Evolutionary conservation across 225 moss, liverwort and hornwort genomes (phyloP).

Genomic region (Physcomitrium patens): DNA sequence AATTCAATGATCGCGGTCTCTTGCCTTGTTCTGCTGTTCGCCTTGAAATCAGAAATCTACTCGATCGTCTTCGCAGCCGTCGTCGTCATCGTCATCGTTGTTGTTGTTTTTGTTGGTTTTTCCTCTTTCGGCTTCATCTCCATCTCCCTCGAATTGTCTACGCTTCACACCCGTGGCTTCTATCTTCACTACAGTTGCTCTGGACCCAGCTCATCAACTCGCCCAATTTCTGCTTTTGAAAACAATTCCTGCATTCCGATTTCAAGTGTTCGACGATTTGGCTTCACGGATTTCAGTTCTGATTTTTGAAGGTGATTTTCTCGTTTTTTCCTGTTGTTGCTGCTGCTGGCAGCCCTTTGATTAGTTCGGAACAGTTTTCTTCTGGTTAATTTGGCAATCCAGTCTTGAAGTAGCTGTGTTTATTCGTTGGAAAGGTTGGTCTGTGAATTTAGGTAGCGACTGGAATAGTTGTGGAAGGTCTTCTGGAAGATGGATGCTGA

Average conservation of each 20-base stretch:
- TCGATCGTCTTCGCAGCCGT: background rate
- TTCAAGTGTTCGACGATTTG: background rate
- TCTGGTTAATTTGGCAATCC: conserved; percentile 1
- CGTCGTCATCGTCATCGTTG: background rate
- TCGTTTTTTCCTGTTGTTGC: no score
- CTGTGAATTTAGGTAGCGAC: background rate
- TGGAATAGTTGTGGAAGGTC: background rate
- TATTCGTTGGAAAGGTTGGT: background rate
- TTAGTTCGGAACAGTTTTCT: background rate
- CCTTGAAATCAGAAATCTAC: background rate
- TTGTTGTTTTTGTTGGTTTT: no score
- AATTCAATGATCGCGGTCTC: no score
- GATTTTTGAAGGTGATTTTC: background rate
- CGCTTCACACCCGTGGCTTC: background rate
- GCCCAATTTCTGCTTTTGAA: background rate
- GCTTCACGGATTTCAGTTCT: background rate
- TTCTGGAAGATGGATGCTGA: background rate
- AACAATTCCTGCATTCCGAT: background rate
- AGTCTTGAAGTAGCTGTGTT: background rate
- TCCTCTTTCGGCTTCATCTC: no score
- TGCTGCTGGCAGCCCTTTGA: background rate
- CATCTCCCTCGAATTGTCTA: background rate
- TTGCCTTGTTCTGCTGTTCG: background rate
- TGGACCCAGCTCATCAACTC: background rate
- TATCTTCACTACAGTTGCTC: background rate